Percentiles rank a stretch among this genome's conserved stretches.
Conservation (phyloP, 495 filamentous ascomycete species). For the Penicillium odoratum region DNA sequence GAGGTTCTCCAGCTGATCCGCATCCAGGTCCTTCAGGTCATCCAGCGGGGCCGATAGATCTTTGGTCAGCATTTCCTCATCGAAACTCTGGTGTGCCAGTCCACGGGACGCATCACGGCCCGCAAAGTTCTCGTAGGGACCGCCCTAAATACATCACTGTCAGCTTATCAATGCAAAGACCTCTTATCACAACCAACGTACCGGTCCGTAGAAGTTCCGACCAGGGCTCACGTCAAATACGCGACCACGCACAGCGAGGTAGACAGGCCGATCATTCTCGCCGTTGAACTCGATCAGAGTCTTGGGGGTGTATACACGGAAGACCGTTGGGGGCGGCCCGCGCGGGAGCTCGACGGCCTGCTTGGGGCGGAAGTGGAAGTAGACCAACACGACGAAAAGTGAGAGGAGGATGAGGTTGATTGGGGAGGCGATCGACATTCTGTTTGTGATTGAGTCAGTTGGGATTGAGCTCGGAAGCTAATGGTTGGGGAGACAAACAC, state of each 20-base stretch:
- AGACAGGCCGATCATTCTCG: constrained; percentile 68
- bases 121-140: constrained; percentile 91
- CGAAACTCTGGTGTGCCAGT: constrained; percentile 89
- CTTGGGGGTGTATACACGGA: constrained; percentile 86
- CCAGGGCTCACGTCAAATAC: constrained; percentile 88
- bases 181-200: constrained; percentile 24
- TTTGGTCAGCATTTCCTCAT: constrained; percentile 94
- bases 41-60: constrained; percentile 86
- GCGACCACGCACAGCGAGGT: constrained; percentile 77
- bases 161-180: neutral
- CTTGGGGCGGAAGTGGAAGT: constrained; percentile 64
- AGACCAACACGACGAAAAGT: constrained; percentile 67
- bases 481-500: constrained; percentile 17
- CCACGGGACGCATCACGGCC: constrained; percentile 92
- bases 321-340: constrained; percentile 73
- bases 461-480: neutral
- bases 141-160: constrained; percentile 48
- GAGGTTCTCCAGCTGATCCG: constrained; percentile 79
- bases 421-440: constrained; percentile 67
- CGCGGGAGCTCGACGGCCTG: constrained; percentile 62
- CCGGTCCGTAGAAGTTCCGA: constrained; percentile 87
- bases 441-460: constrained; percentile 22
- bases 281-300: constrained; percentile 90
- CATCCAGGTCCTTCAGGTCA: constrained; percentile 68
- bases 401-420: constrained; percentile 76